Percentiles rank a stretch among this genome's conserved stretches.
phyloP scores from a whole-genome alignment of 208 protist genomes.

The Wallacemonas sp. region DNA sequence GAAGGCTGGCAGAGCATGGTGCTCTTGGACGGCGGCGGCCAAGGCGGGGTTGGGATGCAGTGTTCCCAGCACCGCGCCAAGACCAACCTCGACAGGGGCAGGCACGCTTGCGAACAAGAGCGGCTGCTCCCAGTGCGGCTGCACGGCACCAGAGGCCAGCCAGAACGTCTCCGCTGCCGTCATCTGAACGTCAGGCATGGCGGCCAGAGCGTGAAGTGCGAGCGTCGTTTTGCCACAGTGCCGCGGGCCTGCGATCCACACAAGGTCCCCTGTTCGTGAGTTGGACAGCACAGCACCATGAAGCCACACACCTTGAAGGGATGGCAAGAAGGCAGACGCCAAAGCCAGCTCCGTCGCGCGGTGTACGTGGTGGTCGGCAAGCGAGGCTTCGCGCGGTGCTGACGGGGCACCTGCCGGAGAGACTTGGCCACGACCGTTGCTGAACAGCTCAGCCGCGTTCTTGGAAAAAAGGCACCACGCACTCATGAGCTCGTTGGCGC shows the following conservation, averaged over 20 bases:
- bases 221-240: constrained; percentile 74
- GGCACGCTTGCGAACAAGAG: constrained; percentile 44
- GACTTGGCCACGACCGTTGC: background rate
- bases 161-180: constrained; percentile 61
- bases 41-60: constrained; percentile 61
- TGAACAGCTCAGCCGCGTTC: background rate
- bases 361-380: constrained; percentile 22
- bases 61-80: constrained; percentile 66
- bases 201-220: constrained; percentile 64
- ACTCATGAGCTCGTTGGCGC: constrained; percentile 46
- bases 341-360: constrained; percentile 42
- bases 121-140: constrained; percentile 8
- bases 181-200: constrained; percentile 29
- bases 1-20: constrained; percentile 16
- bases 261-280: constrained; percentile 29
- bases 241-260: constrained; percentile 55
- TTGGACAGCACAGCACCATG: constrained; percentile 57
- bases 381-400: background rate
- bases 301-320: constrained; percentile 51
- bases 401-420: background rate
- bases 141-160: constrained; percentile 25
- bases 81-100: constrained; percentile 36
- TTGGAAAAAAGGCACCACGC: constrained; percentile 75
- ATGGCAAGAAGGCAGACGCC: constrained; percentile 33
- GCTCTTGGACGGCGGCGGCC: constrained; percentile 9